Base-by-base conservation (phyloP, 2,329 filamentous ascomycete species). In the Botryotinia convoluta region DNA sequence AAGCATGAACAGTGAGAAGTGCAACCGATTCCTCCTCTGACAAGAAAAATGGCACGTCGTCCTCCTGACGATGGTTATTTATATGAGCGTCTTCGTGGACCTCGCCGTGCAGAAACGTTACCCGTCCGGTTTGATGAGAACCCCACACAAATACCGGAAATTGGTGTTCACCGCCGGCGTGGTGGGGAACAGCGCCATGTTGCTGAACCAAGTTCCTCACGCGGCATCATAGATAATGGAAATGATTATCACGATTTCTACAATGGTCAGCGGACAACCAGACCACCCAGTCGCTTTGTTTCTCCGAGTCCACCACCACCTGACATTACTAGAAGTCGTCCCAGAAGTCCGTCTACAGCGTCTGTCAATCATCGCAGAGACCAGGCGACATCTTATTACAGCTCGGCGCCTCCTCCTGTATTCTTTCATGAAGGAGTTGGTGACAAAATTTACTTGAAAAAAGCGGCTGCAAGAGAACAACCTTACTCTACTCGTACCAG, bases 61-160 rank as follows among this genome's bases (percentile, higher is more conserved):
- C 18, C 20, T 59, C 26, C 20, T n/a, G 39, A 18, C 12, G 35
- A 32, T 39, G 48, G 14, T 7, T n/a, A n/a, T 44, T 18, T 29
- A 20, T 44, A 42, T 35, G 51, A 69, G 26, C 67, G n/a, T 69
- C 37, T 32, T 44, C 51, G 37, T 35, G 51, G 67, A 35, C 67
- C 67, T 35, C 51, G 51, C 42, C 48, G 67, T 60, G 51, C 51
- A 44, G 67, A 60, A 44, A 69, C 37, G 7, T 32, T 69, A 16
- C 51, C 67, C 1, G 67, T 69, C 4, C 67, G 67, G n/a, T 69
- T 69, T 60, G 37, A 69, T 35, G 48, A 69, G 57, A 60, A 10
- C 51, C 35, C 29, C 51, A 44, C 51, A 26, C 35, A 35, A 32
- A 69, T 69, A 54, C 67, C 67, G 32, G n/a, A 44, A 12, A 35